Percentiles rank a stretch among this genome's conserved stretches.
Conservation (phyloP, 2,329 filamentous ascomycete species). For the Davidsoniella eucalypti region DNA sequence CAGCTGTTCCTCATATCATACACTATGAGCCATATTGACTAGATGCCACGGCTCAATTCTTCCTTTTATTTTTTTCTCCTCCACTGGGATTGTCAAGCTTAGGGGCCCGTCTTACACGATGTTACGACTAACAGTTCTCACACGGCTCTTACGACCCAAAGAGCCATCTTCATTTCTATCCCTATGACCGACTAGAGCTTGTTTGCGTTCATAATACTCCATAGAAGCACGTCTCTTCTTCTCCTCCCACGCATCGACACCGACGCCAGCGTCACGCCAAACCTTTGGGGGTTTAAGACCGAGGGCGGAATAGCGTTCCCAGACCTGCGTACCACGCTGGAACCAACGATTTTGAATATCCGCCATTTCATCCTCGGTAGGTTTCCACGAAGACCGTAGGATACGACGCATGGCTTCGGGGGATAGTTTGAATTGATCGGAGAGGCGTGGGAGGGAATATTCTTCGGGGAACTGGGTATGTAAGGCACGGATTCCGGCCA, state of each 20-base stretch:
- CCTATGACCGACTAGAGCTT: not conserved
- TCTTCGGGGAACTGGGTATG: slow-evolving; percentile 59
- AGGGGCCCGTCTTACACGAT: slow-evolving; percentile 6
- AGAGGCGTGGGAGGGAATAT: slow-evolving; percentile 59
- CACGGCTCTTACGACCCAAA: not conserved
- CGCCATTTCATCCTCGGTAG: slow-evolving; percentile 38
- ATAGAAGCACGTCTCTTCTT: not conserved
- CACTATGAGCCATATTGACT: too few relatives aligned
- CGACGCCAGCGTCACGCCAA: slow-evolving; percentile 41
- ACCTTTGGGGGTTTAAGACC: slow-evolving; percentile 43
- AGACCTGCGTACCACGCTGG: slow-evolving; percentile 41
- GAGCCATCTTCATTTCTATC: not conserved
- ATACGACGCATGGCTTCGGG: slow-evolving; percentile 78
- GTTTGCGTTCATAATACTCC: too few relatives aligned
- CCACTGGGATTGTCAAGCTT: not conserved
- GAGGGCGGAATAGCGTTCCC: slow-evolving; percentile 41
- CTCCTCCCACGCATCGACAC: slow-evolving; percentile 1
- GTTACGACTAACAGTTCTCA: not conserved
- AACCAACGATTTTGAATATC: slow-evolving; percentile 45
- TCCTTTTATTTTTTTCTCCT: not conserved
- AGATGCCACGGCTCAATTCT: too few relatives aligned
- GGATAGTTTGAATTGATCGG: slow-evolving; percentile 69
- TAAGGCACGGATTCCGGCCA: slow-evolving; percentile 76
- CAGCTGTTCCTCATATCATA: too few relatives aligned
- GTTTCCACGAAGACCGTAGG: slow-evolving; percentile 60